Percentiles rank a stretch among this genome's conserved stretches.
phyloP scores from a whole-genome alignment of 2,329 filamentous ascomycete species.

The Didymella segeticola region DNA sequence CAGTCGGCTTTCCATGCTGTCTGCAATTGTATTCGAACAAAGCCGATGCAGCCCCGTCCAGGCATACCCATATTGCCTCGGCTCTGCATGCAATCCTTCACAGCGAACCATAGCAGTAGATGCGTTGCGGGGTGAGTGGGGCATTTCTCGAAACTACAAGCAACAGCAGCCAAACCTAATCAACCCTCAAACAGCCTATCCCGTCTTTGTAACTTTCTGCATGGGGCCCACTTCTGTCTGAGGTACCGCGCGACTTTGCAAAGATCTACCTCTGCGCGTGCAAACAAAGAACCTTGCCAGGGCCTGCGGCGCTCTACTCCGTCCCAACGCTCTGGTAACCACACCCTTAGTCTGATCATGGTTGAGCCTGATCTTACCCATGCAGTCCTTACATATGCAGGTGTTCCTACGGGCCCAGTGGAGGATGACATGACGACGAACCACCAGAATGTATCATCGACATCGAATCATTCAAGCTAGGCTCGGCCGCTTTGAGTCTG shows the following conservation, averaged over 20 bases:
- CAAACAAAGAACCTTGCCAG: conserved; percentile 1
- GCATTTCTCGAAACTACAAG: conserved; percentile 2
- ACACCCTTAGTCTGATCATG: not conserved
- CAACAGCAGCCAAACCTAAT: not conserved
- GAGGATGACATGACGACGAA: not conserved
- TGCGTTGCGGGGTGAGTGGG: conserved; percentile 6
- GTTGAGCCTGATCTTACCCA: not conserved
- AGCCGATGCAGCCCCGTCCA: not conserved
- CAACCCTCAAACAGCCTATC: not conserved
- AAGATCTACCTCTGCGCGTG: conserved; percentile 1
- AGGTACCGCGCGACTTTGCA: conserved; percentile 2
- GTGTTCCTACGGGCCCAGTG: not conserved
- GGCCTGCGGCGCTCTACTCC: conserved; percentile 3
- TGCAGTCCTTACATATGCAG: not conserved
- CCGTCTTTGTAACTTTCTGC: not conserved
- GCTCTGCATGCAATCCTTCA: not conserved
- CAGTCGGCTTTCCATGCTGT: not conserved
- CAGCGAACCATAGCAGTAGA: no score
- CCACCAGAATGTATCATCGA: not conserved
- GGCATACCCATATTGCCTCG: not conserved
- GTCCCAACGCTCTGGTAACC: not conserved
- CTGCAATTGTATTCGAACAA: not conserved
- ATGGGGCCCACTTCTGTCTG: not conserved
- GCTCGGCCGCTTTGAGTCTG: not conserved
- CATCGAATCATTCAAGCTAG: not conserved